Percentiles rank a stretch among this genome's conserved stretches.
These are phyloP conservation scores for Hortiboletus campestris DNA, from an alignment of 768 basidiomycete genomes.

Conservation along the genomic window DNA sequence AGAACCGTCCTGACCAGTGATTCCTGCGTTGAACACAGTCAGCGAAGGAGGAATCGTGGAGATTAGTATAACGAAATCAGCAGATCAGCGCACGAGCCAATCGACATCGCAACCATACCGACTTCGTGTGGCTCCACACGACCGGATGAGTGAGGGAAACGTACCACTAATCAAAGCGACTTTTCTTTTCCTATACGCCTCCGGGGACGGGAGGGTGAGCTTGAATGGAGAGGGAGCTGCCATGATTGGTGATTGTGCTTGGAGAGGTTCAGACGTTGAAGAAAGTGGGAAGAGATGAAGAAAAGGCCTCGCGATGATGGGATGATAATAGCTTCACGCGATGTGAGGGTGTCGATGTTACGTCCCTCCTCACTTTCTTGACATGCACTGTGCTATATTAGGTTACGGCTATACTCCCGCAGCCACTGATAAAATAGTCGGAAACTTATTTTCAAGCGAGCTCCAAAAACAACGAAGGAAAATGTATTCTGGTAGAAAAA, in stretches of 20 bases:
- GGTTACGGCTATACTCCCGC: too few relatives aligned
- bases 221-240: constrained; percentile 36
- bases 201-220: constrained; percentile 63
- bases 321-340: neutral
- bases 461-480: neutral
- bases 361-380: neutral
- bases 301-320: neutral
- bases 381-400: neutral
- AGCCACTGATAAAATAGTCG: too few relatives aligned
- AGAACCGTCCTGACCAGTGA: constrained; percentile 95
- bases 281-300: neutral
- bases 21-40: constrained; percentile 50
- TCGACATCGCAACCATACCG: neutral
- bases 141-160: constrained; percentile 18
- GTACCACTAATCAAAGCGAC: constrained; percentile 90
- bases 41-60: neutral
- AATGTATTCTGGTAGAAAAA: too few relatives aligned
- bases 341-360: neutral
- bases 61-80: neutral
- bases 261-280: neutral
- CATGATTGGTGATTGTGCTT: constrained; percentile 11
- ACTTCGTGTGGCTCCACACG: neutral
- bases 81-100: neutral
- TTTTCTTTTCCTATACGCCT: constrained; percentile 86
- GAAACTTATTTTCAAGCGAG: too few relatives aligned